Base-by-base conservation (phyloP, 1,139 yeast genomes). In the Blastobotrys indianensis region DNA sequence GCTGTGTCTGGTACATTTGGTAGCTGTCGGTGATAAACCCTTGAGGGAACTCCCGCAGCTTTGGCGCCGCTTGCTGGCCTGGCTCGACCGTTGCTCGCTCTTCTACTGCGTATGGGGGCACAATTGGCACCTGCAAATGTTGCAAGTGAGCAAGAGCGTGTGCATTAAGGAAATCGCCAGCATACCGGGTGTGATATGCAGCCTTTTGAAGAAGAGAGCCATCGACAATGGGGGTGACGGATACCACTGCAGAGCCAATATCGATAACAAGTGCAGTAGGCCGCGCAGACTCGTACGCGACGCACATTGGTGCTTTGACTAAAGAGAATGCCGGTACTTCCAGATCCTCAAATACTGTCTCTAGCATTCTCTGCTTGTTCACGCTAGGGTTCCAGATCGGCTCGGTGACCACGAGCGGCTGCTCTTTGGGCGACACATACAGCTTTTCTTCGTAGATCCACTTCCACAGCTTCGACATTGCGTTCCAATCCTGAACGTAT, bases 171-270 rank as follows among this genome's bases (percentile, higher is more conserved):
- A 69, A 69, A 51, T 70, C 73, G 9, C 75, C 75, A 7, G 73
- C 75, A 50, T 62, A 64, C 32, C 66, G 58, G 25, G 67, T 59
- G 46, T 65, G 65, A 46, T 57, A 54, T 2, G 61, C 61, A 11
- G 68, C 66, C 49, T 66, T 66, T 33, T 55, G 41, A 16, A 63
- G 53, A 41, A 66, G 57, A 13, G 55, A 51, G 12, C 98, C 99
- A 66, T 94, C 98, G 46, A 90, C 80, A 4, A 92, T 95, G 0
- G 99, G 97, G 1, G 95, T 83, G 3, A 85, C 95, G 48, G 90
- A 80, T 17, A 82, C 59, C 13, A 59, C 62, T 4, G 63, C 54
- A 16, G 66, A 56, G 31, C 68, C 70, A 13, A 63, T 56, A 47
- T 63, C 66, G 13, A 65, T 62, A 9, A 64, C 61, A 12, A 65